These are phyloP conservation scores for Blastomyces percursus DNA, from an alignment of 2,329 filamentous ascomycete species.

Conservation along the genomic window DNA sequence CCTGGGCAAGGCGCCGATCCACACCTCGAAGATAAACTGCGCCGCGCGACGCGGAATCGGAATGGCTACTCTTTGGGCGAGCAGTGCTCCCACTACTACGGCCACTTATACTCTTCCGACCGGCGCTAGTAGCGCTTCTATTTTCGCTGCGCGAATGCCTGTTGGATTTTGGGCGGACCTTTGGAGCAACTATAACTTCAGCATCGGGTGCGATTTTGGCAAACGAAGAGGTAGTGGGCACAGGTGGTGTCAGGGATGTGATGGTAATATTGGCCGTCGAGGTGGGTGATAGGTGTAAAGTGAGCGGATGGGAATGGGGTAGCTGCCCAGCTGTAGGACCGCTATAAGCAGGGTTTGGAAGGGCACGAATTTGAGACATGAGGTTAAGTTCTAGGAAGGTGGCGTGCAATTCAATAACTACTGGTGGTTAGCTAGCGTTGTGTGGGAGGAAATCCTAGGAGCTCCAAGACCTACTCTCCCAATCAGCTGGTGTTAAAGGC, in stretches of 20 bases:
- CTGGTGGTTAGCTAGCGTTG: conserved; percentile 10
- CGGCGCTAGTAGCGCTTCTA: conserved; percentile 67
- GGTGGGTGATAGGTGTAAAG: conserved; percentile 85
- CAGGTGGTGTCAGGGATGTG: conserved; percentile 66
- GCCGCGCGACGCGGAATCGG: conserved; percentile 48
- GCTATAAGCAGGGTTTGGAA: conserved; percentile 70
- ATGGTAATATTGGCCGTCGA: conserved; percentile 88
- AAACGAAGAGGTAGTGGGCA: conserved; percentile 59
- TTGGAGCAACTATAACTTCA: conserved; percentile 94
- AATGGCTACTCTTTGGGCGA: conserved; percentile 45
- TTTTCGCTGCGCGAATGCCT: conserved; percentile 57
- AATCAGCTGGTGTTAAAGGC: conserved; percentile 86
- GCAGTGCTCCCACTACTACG: conserved; percentile 65
- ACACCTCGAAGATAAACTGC: conserved; percentile 67
- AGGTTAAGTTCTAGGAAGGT: conserved; percentile 93
- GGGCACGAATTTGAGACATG: conserved; percentile 78
- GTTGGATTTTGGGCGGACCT: conserved; percentile 62
- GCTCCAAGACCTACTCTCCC: conserved; percentile 57
- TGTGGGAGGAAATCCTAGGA: conserved; percentile 6
- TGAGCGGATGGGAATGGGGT: conserved; percentile 62
- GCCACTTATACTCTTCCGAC: conserved; percentile 58
- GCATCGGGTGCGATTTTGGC: conserved; percentile 89
- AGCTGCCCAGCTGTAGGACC: conserved; percentile 39
- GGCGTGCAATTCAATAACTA: conserved; percentile 87
- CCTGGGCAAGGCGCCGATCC: conserved; percentile 55